Evolutionary conservation across 257 asterid species (phyloP), one percentile per base, ranked within the genome.

Genomic region (Petunia secreta): DNA sequence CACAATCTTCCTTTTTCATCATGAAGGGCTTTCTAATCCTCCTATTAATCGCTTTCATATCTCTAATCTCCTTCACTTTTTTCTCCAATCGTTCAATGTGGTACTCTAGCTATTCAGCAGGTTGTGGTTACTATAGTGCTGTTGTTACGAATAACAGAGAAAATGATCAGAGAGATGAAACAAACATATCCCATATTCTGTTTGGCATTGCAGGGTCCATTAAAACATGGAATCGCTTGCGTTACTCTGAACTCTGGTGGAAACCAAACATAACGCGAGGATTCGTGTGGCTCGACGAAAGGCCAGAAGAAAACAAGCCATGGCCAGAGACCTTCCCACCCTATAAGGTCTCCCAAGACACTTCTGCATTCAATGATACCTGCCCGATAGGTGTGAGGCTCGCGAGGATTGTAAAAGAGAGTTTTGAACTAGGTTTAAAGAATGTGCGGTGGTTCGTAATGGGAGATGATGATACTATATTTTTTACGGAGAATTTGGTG

Each of bases 391-490:
- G 81, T 4, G 55, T 77, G 3, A 57, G 81, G 25, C 58, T 77
- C 46, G 81, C 81, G 48, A 57, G 81, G 25, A 43, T 77, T 36
- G 81, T 77, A 9, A 77, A 77, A 63, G 81, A 77, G 74, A 77
- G 81, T 46, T 77, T 77, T 43, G 52, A 25, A 25, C 25, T 25
- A 25, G 25, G 25, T 25, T 25, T 25, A 25, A 25, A 25, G 25
- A 25, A 25, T 25, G 25, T 25, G 25, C 25, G 25, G 25, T 25
- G 25, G 25, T 25, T 25, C 54, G 81, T 79, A 48, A 48, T 79
- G 81, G 81, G 81, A 3, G 81, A 79, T 8, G 81, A 79, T 53
- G 81, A 79, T 36, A 50, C 81, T 2, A 60, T 79, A 15, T 79
- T 79, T 52, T 79, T 79, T 52, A 54, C 75, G 52, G 81, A 79